phyloP scores from a whole-genome alignment of 805 yeast genomes.

The Torulaspora quercuum region DNA sequence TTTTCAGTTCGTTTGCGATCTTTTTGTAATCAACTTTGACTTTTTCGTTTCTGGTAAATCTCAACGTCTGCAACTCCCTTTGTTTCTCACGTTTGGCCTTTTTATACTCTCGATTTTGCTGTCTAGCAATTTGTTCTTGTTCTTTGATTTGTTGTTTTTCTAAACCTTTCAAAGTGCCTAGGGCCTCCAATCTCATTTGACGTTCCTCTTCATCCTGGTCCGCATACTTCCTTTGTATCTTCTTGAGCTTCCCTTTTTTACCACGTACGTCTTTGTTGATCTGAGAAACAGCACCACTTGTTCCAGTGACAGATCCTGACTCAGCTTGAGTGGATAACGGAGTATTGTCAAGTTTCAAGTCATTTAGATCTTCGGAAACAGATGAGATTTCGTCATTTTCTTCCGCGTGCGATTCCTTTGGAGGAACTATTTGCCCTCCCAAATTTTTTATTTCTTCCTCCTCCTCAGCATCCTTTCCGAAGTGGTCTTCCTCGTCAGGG shows the following conservation, averaged over 20 bases:
- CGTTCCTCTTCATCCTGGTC: conserved; percentile 93
- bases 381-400: conserved; percentile 3
- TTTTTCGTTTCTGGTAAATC: conserved; percentile 39
- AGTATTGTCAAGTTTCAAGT: neutral
- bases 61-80: conserved; percentile 39
- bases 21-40: conserved; percentile 44
- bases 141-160: conserved; percentile 39
- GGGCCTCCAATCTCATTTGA: conserved; percentile 63
- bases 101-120: conserved; percentile 36
- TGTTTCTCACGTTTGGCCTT: conserved; percentile 38
- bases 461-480: conserved; percentile 8
- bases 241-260: conserved; percentile 77
- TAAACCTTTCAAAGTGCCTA: conserved; percentile 74
- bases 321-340: neutral
- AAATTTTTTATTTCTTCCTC: conserved; percentile 6
- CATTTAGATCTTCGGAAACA: neutral
- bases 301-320: neutral
- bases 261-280: conserved; percentile 62
- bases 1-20: conserved; percentile 39
- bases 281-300: conserved; percentile 23
- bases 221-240: conserved; percentile 76
- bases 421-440: conserved; percentile 10
- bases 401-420: neutral
- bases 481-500: conserved; percentile 6
- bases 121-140: conserved; percentile 35